Evolutionary conservation across 164 flowering plant genomes (phyloP).

Genomic region (Echeveria elegans): DNA sequence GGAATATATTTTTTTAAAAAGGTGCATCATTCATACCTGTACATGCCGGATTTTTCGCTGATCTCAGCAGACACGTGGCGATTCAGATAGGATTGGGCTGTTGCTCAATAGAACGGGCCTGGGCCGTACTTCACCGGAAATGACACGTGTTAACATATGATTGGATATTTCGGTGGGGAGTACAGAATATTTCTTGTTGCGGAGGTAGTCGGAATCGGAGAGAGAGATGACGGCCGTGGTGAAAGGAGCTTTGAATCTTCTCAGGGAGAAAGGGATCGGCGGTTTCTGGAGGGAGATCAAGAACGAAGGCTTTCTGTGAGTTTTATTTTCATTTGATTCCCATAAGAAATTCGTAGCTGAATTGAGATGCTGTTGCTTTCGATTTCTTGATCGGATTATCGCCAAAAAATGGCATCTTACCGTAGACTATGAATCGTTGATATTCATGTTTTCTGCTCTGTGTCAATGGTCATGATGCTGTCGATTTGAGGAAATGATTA

Average conservation of each 20-base stretch:
- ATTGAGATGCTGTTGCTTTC: not conserved
- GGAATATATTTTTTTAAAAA: too few species aligned
- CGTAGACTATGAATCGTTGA: too few species aligned
- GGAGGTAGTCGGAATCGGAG: constrained; percentile 1
- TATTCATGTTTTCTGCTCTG: too few species aligned
- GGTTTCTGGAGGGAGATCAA: constrained; percentile 46
- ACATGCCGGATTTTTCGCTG: too few species aligned
- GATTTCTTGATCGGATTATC: too few species aligned
- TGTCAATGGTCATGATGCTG: not conserved
- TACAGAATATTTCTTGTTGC: not conserved
- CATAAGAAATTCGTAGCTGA: not conserved
- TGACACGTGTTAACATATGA: not conserved
- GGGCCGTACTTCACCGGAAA: not conserved
- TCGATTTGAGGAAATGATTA: not conserved
- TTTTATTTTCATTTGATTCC: not conserved
- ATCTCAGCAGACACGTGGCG: too few species aligned
- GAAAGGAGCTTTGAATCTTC: constrained; percentile 42
- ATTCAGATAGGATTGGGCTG: not conserved
- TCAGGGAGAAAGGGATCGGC: constrained; percentile 65
- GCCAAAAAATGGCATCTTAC: too few species aligned
- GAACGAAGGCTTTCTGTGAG: constrained; percentile 64
- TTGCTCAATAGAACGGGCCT: too few species aligned
- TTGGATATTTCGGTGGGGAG: not conserved
- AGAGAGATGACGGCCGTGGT: constrained; percentile 49
- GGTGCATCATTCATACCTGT: too few species aligned